A percentile compares a stretch with the other conserved stretches of the same genome.
Conservation (phyloP, 2,329 filamentous ascomycete species). For the Cordyceps cateniannulata region DNA sequence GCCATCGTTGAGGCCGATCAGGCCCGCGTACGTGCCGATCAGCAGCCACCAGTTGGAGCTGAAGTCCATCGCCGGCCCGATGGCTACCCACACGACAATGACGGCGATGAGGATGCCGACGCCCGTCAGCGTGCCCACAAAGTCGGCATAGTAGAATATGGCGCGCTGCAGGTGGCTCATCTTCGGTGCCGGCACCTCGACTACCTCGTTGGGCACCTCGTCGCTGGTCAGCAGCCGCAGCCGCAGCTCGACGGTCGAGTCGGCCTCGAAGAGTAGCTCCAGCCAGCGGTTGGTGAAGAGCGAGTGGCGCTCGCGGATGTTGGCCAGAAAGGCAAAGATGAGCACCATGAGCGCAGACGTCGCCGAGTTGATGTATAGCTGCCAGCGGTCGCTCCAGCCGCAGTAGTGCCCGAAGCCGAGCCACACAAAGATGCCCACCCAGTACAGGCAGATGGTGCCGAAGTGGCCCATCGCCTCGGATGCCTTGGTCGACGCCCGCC, state of each 20-base stretch:
- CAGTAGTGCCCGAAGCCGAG: conserved; percentile 24
- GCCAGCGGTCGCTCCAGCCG: conserved; percentile 29
- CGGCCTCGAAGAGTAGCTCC: conserved; percentile 26
- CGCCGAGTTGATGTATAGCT: conserved; percentile 37
- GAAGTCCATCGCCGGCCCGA: conserved; percentile 33
- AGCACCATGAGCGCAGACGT: conserved; percentile 32
- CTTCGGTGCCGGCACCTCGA: conserved; percentile 25
- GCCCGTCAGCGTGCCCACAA: conserved; percentile 35
- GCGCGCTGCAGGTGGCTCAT: conserved; percentile 27
- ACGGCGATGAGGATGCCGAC: conserved; percentile 31
- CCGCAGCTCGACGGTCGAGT: conserved; percentile 27
- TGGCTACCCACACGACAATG: conserved; percentile 29
- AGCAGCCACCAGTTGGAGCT: conserved; percentile 40
- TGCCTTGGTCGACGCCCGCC: conserved; percentile 21
- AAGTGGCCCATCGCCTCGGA: conserved; percentile 25
- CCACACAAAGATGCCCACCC: conserved; percentile 30
- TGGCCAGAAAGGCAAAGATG: conserved; percentile 34
- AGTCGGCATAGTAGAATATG: conserved; percentile 36
- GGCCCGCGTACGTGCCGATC: conserved; percentile 41
- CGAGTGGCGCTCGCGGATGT: conserved; percentile 31
- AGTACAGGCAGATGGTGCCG: conserved; percentile 26
- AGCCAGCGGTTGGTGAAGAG: conserved; percentile 26
- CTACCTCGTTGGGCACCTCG: conserved; percentile 24
- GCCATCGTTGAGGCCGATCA: conserved; percentile 37
- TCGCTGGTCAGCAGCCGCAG: conserved; percentile 29